Base-by-base conservation (phyloP, 768 basidiomycete genomes). In the Lentinula edodes region DNA sequence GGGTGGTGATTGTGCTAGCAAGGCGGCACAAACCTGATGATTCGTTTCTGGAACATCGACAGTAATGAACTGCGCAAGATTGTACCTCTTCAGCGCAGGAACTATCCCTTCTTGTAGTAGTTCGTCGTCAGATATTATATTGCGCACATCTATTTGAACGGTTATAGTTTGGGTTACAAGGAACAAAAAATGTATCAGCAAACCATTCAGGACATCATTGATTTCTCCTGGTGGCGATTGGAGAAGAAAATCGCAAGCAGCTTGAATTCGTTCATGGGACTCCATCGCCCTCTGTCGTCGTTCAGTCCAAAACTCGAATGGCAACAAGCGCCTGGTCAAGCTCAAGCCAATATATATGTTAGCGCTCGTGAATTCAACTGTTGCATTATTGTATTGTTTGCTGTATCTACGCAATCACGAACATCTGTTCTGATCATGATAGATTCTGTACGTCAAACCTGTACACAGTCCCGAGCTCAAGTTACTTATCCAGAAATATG, bases 201-300 rank as follows among this genome's bases (percentile, higher is more conserved):
- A 62, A 92, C 93, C 94, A 68, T 92, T 92, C 58, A 98, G 79
- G 16, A 97, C 95, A 76, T 98, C 95, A 73, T 96, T 97, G 66
- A 98, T 94, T 78, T 98, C 91, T 50, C 95, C 95, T 0, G 95
- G 95, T 28, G 95, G 95, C 1, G 93, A 87, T 71, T 97, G 95
- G 0, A 92, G 80, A 35, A 98, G 78, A 68, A 97, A 91, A 36
- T 79, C 80, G 28, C 90, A 87, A 23, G 90, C 95, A 7, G 83
- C 81, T 68, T 85, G 77, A 51, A 92, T 85, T 34, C 88, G 85
- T 68, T 89, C 86, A 57, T 77, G 74, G 55, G 78, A 71, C 64
- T 84, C 81, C 89, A 91, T 90, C 28, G 28, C 28, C 28, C 28
- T 28, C 28, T 28, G 28, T 28, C 28, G 28, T 28, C 28, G 28